phyloP scores from a whole-genome alignment of 805 yeast species.

The Pichia scutulata region DNA sequence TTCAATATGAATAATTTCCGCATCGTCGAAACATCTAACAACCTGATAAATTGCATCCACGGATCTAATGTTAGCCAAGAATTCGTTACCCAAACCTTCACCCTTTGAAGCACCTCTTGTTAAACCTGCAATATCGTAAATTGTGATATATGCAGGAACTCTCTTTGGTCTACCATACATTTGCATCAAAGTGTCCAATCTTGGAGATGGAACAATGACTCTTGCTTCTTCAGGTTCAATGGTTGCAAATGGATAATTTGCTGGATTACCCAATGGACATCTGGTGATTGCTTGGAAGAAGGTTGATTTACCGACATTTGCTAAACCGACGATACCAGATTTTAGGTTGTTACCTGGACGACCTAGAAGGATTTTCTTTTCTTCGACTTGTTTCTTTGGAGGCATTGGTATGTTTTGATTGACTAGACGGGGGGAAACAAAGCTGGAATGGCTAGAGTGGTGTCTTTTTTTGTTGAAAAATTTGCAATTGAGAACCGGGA shows the following conservation, averaged over 20 bases:
- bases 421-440: too few relatives aligned
- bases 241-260: conserved; percentile 97
- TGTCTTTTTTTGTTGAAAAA: background rate
- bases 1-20: conserved; percentile 94
- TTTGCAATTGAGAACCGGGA: background rate
- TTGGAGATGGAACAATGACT: conserved; percentile 85
- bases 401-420: conserved; percentile 22
- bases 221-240: conserved; percentile 98
- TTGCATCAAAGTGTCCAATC: conserved; percentile 69
- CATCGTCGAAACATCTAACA: conserved; percentile 95
- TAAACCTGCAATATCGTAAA: conserved; percentile 96
- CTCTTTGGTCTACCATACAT: conserved; percentile 76
- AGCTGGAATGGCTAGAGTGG: background rate
- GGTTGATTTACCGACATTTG: conserved; percentile 93
- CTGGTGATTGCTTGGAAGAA: conserved; percentile 95
- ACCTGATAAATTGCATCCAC: conserved; percentile 98
- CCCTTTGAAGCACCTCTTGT: conserved; percentile 96
- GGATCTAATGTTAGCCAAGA: conserved; percentile 91
- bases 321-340: conserved; percentile 91
- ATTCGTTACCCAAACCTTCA: conserved; percentile 97
- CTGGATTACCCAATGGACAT: conserved; percentile 91
- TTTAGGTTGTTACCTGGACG: conserved; percentile 37
- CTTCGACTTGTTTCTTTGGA: conserved; percentile 34
- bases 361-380: conserved; percentile 31
- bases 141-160: conserved; percentile 88